phyloP scores from a whole-genome alignment of 495 filamentous ascomycete species.

The Aspergillus asperescens region DNA sequence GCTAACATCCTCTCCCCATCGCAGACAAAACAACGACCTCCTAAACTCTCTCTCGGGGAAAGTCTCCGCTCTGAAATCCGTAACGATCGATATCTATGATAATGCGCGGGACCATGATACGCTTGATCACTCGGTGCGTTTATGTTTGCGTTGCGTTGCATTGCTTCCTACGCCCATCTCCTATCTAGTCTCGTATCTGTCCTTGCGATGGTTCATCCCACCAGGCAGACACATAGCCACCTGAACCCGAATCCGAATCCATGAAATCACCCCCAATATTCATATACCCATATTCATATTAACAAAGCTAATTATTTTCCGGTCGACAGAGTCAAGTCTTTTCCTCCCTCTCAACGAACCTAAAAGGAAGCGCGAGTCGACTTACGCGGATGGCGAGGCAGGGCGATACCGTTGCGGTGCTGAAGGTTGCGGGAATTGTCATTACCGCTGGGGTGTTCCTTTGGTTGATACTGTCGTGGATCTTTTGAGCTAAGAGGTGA shows the following conservation, averaged over 20 bases:
- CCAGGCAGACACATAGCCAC: no score
- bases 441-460: slow-evolving; percentile 66
- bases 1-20: background rate
- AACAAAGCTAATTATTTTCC: background rate
- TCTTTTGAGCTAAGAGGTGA: slow-evolving; percentile 54
- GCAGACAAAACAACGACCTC: slow-evolving; percentile 88
- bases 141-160: no score
- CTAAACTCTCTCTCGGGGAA: slow-evolving; percentile 86
- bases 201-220: no score
- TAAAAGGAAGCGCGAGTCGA: slow-evolving; percentile 83
- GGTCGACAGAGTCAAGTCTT: slow-evolving; percentile 54
- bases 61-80: slow-evolving; percentile 82
- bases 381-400: slow-evolving; percentile 85
- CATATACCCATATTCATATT: background rate
- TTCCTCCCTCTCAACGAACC: slow-evolving; percentile 48
- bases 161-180: background rate
- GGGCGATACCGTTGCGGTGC: slow-evolving; percentile 83
- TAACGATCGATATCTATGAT: slow-evolving; percentile 99
- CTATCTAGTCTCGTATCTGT: no score
- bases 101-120: slow-evolving; percentile 80
- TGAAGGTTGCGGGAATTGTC: slow-evolving; percentile 84
- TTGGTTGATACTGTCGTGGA: slow-evolving; percentile 64
- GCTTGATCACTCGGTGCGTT: slow-evolving; percentile 75
- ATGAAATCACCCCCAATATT: background rate
- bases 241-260: no score